Conservation (phyloP, 1,284 basidiomycete species). For the Cryptococcus sp. region DNA sequence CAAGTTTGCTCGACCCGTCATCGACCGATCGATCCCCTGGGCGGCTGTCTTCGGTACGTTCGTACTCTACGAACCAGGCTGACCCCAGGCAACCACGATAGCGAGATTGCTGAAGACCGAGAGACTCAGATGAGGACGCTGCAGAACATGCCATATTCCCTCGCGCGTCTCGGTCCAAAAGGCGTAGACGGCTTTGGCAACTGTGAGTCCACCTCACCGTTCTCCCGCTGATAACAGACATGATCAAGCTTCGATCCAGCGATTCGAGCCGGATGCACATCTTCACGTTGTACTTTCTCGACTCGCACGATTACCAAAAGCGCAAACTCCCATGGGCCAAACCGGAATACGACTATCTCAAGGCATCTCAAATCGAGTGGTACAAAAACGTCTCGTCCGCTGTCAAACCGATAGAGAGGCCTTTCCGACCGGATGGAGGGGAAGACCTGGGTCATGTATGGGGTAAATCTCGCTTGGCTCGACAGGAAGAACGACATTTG, state of each 20-base stretch:
- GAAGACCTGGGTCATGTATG: constrained; percentile 64
- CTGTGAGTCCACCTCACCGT: constrained; percentile 50
- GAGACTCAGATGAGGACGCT: constrained; percentile 63
- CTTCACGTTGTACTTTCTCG: constrained; percentile 86
- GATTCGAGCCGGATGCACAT: constrained; percentile 67
- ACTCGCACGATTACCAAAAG: constrained; percentile 72
- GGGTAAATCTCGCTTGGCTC: constrained; percentile 53
- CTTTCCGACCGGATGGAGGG: constrained; percentile 67
- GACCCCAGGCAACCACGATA: constrained; percentile 76
- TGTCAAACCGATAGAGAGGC: constrained; percentile 67
- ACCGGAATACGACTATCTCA: constrained; percentile 70
- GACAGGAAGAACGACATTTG: constrained; percentile 47
- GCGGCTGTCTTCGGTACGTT: constrained; percentile 66
- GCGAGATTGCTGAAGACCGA: constrained; percentile 57
- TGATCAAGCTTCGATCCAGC: constrained; percentile 39
- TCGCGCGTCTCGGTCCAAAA: constrained; percentile 71
- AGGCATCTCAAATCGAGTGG: constrained; percentile 71
- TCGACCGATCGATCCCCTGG: constrained; percentile 75
- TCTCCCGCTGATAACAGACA: constrained; percentile 50
- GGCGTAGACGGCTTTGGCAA: constrained; percentile 81
- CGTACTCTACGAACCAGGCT: not conserved
- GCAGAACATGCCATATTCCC: constrained; percentile 74
- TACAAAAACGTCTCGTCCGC: constrained; percentile 68
- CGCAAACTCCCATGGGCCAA: constrained; percentile 47
- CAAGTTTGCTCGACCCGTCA: constrained; percentile 75